These are phyloP conservation scores for Urostyla sp. DNA, from an alignment of 73 alveolate genomes.

Conservation along the genomic window DNA sequence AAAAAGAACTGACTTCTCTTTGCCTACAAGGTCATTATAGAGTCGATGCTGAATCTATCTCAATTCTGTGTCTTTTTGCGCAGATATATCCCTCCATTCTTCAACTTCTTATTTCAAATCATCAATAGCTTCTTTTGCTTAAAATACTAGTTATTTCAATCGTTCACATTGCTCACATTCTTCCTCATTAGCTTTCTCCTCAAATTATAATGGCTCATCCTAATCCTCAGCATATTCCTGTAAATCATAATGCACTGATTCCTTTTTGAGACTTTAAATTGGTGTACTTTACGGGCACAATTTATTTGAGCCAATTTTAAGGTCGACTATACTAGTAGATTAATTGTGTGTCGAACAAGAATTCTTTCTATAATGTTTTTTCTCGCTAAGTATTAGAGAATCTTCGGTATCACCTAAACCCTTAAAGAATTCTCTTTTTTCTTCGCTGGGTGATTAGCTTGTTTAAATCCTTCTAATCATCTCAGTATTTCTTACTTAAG, in stretches of 20 bases:
- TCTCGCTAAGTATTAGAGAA: constrained; percentile 25
- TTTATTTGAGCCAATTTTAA: too few relatives aligned
- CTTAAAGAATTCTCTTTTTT: constrained; percentile 2
- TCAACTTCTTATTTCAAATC: constrained; percentile 55
- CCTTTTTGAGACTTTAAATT: too few relatives aligned
- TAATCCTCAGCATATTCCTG: too few relatives aligned
- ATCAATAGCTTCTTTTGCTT: constrained; percentile 61
- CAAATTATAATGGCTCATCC: too few relatives aligned
- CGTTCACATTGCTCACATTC: constrained; percentile 54
- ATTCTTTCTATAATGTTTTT: not conserved
- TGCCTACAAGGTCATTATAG: constrained; percentile 17
- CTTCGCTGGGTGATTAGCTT: constrained; percentile 2
- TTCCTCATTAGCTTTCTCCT: constrained; percentile 46
- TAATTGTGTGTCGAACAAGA: not conserved
- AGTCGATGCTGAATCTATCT: not conserved
- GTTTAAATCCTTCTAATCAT: not conserved
- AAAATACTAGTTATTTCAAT: constrained; percentile 41
- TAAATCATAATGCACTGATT: too few relatives aligned
- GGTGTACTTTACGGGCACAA: too few relatives aligned
- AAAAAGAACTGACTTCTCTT: constrained; percentile 14
- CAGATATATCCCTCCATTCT: constrained; percentile 61
- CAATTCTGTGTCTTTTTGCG: constrained; percentile 43
- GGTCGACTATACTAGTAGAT: constrained; percentile 2
- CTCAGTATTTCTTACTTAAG: not conserved
- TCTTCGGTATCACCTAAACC: constrained; percentile 42